Percentiles rank a stretch among this genome's conserved stretches.
phyloP scores from a whole-genome alignment of 495 filamentous ascomycete species.

The Trichoderma reesei region DNA sequence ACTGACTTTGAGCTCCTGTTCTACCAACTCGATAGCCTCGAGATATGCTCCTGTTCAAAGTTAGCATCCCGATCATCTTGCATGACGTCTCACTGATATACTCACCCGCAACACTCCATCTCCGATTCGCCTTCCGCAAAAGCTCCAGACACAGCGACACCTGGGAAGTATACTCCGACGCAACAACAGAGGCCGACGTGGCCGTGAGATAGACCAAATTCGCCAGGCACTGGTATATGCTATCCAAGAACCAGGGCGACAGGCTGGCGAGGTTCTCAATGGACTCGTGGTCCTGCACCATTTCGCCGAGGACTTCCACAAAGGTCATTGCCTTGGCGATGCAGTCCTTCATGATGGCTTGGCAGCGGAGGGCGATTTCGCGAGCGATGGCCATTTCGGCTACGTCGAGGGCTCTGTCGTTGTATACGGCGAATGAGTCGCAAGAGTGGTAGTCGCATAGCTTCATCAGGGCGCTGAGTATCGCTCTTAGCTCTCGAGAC shows the following conservation, averaged over 20 bases:
- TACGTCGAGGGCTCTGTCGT: not conserved
- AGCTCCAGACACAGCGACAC: not conserved
- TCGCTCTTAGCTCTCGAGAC: not conserved
- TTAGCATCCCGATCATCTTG: no score
- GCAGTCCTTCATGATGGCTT: constrained; percentile 3
- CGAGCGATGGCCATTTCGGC: not conserved
- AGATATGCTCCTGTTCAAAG: not conserved
- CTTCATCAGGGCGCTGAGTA: not conserved
- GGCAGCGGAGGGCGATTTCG: not conserved
- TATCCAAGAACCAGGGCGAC: constrained; percentile 6
- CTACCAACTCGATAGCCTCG: not conserved
- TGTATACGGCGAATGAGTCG: not conserved
- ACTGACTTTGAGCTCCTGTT: not conserved
- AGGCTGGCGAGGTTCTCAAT: not conserved
- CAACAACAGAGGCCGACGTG: not conserved
- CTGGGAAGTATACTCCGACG: not conserved
- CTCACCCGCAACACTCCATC: not conserved
- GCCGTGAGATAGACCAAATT: not conserved
- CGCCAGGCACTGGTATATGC: not conserved
- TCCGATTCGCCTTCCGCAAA: not conserved
- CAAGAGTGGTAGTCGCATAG: not conserved
- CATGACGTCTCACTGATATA: not conserved
- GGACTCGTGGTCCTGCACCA: not conserved
- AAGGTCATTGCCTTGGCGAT: not conserved
- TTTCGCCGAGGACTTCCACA: not conserved